Evolutionary conservation across 2,329 filamentous ascomycete genomes (phyloP).

Genomic region (Fusarium sp.): DNA sequence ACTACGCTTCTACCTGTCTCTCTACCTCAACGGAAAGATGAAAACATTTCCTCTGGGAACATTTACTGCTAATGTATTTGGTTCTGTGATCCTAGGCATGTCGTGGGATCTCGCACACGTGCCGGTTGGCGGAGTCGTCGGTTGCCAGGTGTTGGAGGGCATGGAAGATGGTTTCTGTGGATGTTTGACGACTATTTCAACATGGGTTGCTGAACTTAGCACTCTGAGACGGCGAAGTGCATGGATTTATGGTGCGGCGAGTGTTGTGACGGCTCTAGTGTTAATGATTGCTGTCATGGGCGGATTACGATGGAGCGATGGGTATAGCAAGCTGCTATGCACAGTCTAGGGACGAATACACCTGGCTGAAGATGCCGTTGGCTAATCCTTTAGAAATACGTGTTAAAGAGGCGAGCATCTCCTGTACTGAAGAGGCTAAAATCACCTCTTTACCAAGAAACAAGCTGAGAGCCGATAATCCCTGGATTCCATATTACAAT

Average conservation of each 20-base stretch:
- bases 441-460: neutral
- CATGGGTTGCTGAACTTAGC: conserved; percentile 72
- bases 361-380: neutral
- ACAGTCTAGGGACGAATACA: conserved; percentile 6
- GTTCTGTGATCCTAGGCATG: conserved; percentile 80
- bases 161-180: conserved; percentile 77
- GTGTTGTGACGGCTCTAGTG: conserved; percentile 68
- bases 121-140: conserved; percentile 64
- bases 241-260: conserved; percentile 75
- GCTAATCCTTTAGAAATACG: neutral
- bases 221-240: conserved; percentile 64
- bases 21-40: conserved; percentile 75
- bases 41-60: conserved; percentile 85
- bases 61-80: conserved; percentile 82
- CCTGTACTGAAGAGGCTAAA: neutral
- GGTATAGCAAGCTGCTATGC: conserved; percentile 56
- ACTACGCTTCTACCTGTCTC: conserved; percentile 76
- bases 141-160: conserved; percentile 76
- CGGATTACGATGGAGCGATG: conserved; percentile 75
- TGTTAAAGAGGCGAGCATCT: neutral
- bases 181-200: conserved; percentile 74
- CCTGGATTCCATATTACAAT: rapidly evolving
- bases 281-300: conserved; percentile 79
- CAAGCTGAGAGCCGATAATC: neutral
- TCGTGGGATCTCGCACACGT: conserved; percentile 82